Conservation (phyloP, 2,329 filamentous ascomycete genomes). For the Cladosporium sp. region DNA sequence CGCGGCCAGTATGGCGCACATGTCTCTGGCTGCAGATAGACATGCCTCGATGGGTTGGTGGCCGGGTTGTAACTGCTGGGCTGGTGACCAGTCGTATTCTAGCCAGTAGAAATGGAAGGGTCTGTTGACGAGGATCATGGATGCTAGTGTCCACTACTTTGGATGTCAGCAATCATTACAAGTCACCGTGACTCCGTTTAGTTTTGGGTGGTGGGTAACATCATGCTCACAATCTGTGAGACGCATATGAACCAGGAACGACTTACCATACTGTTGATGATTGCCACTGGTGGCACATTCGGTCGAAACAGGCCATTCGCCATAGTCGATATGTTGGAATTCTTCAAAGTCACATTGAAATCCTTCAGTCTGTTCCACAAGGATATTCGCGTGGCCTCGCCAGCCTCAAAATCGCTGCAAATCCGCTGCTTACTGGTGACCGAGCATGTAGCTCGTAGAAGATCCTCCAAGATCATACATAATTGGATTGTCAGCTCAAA, state of each 20-base stretch:
- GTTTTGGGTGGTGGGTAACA: too few relatives aligned
- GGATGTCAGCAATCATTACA: too few relatives aligned
- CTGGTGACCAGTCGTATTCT: constrained; percentile 4
- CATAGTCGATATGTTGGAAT: background rate
- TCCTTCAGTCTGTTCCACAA: background rate
- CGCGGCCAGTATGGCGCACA: background rate
- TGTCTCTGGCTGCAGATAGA: background rate
- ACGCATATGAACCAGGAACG: background rate
- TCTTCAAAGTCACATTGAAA: background rate
- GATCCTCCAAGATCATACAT: background rate
- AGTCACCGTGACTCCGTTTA: too few relatives aligned
- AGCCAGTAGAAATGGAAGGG: constrained; percentile 6
- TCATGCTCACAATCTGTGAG: too few relatives aligned
- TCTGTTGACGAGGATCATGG: constrained; percentile 1
- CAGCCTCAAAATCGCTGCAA: constrained; percentile 1
- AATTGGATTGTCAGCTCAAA: constrained; percentile 4
- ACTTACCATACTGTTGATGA: constrained; percentile 4
- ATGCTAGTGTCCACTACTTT: background rate
- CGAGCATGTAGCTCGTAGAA: constrained; percentile 1
- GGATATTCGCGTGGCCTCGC: background rate
- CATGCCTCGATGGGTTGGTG: background rate
- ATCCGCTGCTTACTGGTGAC: constrained; percentile 10
- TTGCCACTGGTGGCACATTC: constrained; percentile 2
- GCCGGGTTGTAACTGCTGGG: background rate
- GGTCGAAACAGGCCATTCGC: background rate